Conservation (phyloP, 1,284 basidiomycete genomes). For the Hemileia vastatrix region DNA sequence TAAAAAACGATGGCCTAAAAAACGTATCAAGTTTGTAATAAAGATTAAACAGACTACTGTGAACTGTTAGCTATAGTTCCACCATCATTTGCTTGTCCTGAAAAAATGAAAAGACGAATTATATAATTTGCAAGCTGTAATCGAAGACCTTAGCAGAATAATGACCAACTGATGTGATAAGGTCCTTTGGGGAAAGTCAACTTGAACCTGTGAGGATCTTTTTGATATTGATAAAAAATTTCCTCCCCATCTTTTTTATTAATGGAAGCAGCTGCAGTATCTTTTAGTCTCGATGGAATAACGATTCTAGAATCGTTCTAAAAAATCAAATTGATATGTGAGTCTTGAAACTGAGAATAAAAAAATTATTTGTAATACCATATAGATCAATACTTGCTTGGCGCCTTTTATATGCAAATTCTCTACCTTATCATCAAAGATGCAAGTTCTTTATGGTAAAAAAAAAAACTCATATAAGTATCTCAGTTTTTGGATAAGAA, state of each 20-base stretch:
- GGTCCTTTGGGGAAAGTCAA: background rate
- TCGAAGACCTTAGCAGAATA: background rate
- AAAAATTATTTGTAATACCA: conserved; percentile 7
- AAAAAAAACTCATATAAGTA: background rate
- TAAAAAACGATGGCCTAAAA: background rate
- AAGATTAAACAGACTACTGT: conserved; percentile 4
- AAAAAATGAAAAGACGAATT: background rate
- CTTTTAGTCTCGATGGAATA: conserved; percentile 3
- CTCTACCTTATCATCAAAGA: background rate
- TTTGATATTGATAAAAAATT: background rate
- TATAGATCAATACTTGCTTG: conserved; percentile 16
- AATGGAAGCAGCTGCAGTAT: conserved; percentile 2
- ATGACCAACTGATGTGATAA: conserved; percentile 5
- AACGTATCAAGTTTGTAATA: background rate
- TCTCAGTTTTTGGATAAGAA: no score
- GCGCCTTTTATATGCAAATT: conserved; percentile 14
- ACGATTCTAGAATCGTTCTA: background rate
- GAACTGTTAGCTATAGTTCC: conserved; percentile 10
- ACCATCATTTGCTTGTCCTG: background rate
- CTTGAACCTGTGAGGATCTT: conserved; percentile 2
- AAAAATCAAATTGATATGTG: background rate
- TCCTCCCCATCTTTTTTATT: conserved; percentile 4
- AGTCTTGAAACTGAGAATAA: background rate
- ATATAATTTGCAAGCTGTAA: background rate
- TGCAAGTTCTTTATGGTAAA: conserved; percentile 5